A percentile compares a stretch with the other conserved stretches of the same genome.
Evolutionary conservation across 495 filamentous ascomycete species (phyloP).

Genomic region (Cladorrhinum samala): DNA sequence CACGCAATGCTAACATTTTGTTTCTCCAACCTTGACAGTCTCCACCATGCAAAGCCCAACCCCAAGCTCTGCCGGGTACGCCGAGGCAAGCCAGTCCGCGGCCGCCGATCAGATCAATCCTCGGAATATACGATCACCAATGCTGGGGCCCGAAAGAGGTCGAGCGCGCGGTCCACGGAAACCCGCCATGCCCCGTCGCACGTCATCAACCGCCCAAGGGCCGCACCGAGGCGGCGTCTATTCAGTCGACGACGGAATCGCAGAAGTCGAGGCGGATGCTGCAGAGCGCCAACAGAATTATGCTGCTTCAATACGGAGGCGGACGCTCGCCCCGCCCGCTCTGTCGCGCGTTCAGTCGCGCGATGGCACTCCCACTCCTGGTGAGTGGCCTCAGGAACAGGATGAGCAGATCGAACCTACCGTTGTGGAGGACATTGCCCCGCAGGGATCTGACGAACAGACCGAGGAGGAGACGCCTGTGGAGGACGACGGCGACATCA

Average conservation of each 20-base stretch:
- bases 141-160: constrained; percentile 52
- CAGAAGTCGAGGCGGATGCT: constrained; percentile 67
- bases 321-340: constrained; percentile 52
- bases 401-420: constrained; percentile 12
- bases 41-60: constrained; percentile 29
- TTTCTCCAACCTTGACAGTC: constrained; percentile 4
- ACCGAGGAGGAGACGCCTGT: constrained; percentile 33
- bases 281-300: constrained; percentile 37
- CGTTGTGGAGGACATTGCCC: constrained; percentile 26
- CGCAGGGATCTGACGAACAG: constrained; percentile 14
- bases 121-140: constrained; percentile 40
- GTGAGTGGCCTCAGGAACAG: constrained; percentile 21
- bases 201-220: constrained; percentile 64
- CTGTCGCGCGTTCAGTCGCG: constrained; percentile 54
- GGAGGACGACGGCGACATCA: constrained; percentile 55
- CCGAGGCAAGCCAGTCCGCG: constrained; percentile 25
- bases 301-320: constrained; percentile 67
- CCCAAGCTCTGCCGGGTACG: constrained; percentile 15
- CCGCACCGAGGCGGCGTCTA: constrained; percentile 83
- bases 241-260: constrained; percentile 84
- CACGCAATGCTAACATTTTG: neutral
- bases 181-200: constrained; percentile 61
- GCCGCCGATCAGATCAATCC: constrained; percentile 29
- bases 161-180: constrained; percentile 55
- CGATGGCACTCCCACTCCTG: constrained; percentile 32